These are phyloP conservation scores for Globisporangium rhizosaccharum DNA, from an alignment of 352 stramenopile species.

Conservation along the genomic window DNA sequence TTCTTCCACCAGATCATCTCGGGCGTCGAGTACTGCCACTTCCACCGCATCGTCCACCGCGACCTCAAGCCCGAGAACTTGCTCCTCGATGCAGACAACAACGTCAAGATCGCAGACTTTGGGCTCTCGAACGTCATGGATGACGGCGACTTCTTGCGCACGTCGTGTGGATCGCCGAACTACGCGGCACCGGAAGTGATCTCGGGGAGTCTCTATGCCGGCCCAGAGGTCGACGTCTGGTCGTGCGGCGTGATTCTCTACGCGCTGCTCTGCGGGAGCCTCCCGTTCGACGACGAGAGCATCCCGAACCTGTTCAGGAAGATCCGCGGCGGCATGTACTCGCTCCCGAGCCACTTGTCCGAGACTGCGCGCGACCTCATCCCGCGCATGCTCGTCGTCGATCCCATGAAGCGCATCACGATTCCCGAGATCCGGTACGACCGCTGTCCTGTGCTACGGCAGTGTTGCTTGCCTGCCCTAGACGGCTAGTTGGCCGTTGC, in stretches of 20 bases:
- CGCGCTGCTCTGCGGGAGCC: conserved; percentile 95
- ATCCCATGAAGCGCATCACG: conserved; percentile 99
- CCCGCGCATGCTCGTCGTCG: conserved; percentile 97
- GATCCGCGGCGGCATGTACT: conserved; percentile 98
- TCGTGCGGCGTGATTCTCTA: conserved; percentile 99
- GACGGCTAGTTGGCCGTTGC: too few species aligned
- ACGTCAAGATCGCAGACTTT: conserved; percentile 99
- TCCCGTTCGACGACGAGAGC: conserved; percentile 98
- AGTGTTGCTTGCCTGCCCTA: too few species aligned
- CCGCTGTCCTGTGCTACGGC: too few species aligned
- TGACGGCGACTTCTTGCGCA: conserved; percentile 98
- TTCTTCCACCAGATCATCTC: conserved; percentile 99
- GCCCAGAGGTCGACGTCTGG: conserved; percentile 99
- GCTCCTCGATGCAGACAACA: conserved; percentile 96
- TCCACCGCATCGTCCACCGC: conserved; percentile 98
- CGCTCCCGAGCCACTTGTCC: conserved; percentile 94
- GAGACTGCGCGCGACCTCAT: conserved; percentile 96
- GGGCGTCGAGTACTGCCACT: conserved; percentile 99
- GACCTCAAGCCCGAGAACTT: conserved; percentile 98
- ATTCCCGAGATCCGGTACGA: conserved; percentile 94
- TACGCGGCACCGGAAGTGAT: conserved; percentile 99
- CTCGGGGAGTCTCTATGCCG: conserved; percentile 96
- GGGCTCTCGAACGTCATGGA: conserved; percentile 98
- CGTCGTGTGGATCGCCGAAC: conserved; percentile 97
- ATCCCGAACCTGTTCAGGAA: conserved; percentile 99